phyloP scores from a whole-genome alignment of 495 filamentous ascomycete genomes.

The Podospora anserina region DNA sequence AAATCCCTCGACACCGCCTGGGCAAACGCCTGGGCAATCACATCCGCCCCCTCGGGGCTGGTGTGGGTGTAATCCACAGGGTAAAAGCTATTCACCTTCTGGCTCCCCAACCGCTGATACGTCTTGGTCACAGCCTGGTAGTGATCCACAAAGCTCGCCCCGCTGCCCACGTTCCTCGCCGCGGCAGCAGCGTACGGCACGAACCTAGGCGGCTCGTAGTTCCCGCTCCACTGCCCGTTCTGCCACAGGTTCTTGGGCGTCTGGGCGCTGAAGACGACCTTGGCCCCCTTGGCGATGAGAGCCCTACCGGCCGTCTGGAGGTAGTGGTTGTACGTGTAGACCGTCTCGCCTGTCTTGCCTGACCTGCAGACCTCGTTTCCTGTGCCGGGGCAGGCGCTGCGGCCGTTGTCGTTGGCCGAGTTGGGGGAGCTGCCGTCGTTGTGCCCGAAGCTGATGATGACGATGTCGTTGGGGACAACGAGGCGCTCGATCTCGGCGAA shows the following conservation, averaged over 20 bases:
- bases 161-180: constrained; percentile 39
- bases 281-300: constrained; percentile 57
- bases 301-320: constrained; percentile 51
- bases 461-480: constrained; percentile 52
- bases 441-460: constrained; percentile 64
- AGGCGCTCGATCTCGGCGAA: constrained; percentile 52
- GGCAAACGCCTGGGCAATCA: constrained; percentile 60
- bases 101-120: constrained; percentile 48
- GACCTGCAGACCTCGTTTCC: constrained; percentile 53
- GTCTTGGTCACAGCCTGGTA: constrained; percentile 53
- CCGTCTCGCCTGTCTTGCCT: constrained; percentile 49
- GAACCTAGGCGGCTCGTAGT: constrained; percentile 47
- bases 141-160: constrained; percentile 60
- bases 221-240: constrained; percentile 45
- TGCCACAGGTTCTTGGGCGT: constrained; percentile 67
- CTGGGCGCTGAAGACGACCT: constrained; percentile 58
- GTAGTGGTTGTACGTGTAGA: constrained; percentile 57
- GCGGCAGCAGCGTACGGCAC: constrained; percentile 56
- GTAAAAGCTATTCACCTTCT: constrained; percentile 48
- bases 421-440: constrained; percentile 62
- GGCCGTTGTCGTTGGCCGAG: constrained; percentile 54
- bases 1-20: constrained; percentile 53
- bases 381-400: constrained; percentile 55
- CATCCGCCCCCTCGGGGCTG: constrained; percentile 54
- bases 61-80: constrained; percentile 67